Base-by-base conservation (phyloP, 106 monocot genomes). In the Allium fistulosum region DNA sequence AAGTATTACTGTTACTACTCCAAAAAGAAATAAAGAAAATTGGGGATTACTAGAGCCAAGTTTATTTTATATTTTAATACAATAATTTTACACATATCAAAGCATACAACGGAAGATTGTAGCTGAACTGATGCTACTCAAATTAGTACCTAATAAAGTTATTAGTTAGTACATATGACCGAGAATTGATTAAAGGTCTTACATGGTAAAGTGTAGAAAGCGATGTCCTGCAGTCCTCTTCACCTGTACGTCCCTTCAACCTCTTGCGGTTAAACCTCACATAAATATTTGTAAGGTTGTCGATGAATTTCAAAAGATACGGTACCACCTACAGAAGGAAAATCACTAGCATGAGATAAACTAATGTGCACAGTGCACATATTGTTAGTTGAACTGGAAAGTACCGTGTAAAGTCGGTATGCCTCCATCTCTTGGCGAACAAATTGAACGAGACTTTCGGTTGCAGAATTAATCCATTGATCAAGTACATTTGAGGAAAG, bases 401-500 rank as follows among this genome's bases (percentile, higher is more conserved):
- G 37, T 65, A 97, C 97, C 82, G 97, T 99, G 65, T 99, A 89
- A 14, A 99, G 75, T 3, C 93, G 86, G 74, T 99, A 99, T 62
- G 97, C 89, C 79, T 99, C 85, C 97, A 99, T 99, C 72, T 99
- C 97, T 66, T 87, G 93, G 49, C 85, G 80, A 73, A 99, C 97
- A 83, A 99, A 99, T 27, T 74, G 75, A 66, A 93, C 97, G 59
- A 99, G 82, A 76, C 97, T 99, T 81, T 87, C 97, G 61, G 93
- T 90, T 62, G 97, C 86, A 87, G 97, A 99, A 62, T 93, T 93
- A 56, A 99, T 99, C 97, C 97, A 99, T 46, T 93, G 92, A 59
- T 99, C 97, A 65, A 99, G 92, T 45, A 99, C 97, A 80, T 93
- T 99, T 48, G 90, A 82, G 14, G 97, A 99, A 15, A 59, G 71